Evolutionary conservation across 768 basidiomycete species (phyloP), one percentile per base, ranked within the genome.

Genomic region (Mycena kentingensis): DNA sequence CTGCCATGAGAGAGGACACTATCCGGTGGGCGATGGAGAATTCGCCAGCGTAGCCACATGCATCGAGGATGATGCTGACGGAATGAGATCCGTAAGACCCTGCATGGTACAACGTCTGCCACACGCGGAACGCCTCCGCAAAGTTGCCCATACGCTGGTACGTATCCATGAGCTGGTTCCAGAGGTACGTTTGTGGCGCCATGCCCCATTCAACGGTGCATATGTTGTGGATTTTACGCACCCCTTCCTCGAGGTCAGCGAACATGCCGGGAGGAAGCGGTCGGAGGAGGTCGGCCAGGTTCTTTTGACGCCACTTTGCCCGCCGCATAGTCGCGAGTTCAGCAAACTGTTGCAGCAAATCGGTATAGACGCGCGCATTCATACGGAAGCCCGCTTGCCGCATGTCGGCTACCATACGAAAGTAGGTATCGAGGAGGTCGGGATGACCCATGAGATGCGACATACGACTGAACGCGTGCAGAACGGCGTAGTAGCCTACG

Each of bases 151-250:
- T 75, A n/a, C 84, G 85, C 60, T 89, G 84, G 68, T 95, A 98
- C 1, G 90, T 85, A 67, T 91, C 83, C 88, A 97, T 91, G 55
- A 97, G 72, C 62, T 90, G 82, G 65, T 93, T 95, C 79, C 88
- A 85, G 12, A 93, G 74, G 3, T 73, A 67, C 12, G 73, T 69
- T 59, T 85, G 80, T 4, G 83, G 81, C 26, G 8, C 1, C 19
- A 60, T 39, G 8, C 12, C 22, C 8, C 73, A 65, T 42, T 93
- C 87, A 2, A 91, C 87, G 8, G 85, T 78, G 51, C 94, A 70
- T 15, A 60, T 12, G 21, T 60, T 34, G 51, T 60, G 58, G 13
- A 60, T 18, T n/a, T 55, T 42, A 5, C 43, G 54, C 35, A 50
- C 51, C 11, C 36, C 51, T 3, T 26, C 46, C 21, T 46, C n/a